Conservation (phyloP, 2,329 filamentous ascomycete genomes). For the Capronia epimyces region DNA sequence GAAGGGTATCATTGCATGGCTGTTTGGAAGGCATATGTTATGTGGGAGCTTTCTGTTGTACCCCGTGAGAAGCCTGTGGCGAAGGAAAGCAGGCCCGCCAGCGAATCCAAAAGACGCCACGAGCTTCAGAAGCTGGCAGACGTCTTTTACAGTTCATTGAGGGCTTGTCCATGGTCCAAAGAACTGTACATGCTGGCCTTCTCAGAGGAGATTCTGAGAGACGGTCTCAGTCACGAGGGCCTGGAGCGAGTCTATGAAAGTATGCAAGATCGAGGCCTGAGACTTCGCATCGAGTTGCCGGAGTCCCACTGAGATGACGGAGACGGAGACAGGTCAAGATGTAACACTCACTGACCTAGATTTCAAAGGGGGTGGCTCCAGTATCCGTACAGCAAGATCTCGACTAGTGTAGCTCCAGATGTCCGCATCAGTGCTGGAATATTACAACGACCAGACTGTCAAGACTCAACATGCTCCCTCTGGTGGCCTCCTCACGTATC, state of each 20-base stretch:
- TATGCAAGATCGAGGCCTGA: slow-evolving; percentile 23
- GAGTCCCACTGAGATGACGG: background rate
- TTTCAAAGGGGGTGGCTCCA: no score
- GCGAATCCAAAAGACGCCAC: slow-evolving; percentile 25
- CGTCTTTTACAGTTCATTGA: slow-evolving; percentile 53
- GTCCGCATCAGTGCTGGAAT: no score
- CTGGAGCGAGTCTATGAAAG: slow-evolving; percentile 22
- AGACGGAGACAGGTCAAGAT: no score
- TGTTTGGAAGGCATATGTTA: slow-evolving; percentile 50
- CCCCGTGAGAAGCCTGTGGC: background rate
- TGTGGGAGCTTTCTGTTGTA: slow-evolving; percentile 42
- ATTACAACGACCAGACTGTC: no score
- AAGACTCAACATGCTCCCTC: no score
- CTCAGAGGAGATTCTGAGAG: slow-evolving; percentile 36
- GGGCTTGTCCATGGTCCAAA: slow-evolving; percentile 59
- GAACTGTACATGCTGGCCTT: slow-evolving; percentile 55
- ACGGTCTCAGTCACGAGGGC: slow-evolving; percentile 11
- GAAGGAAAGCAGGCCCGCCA: background rate
- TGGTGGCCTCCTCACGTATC: no score
- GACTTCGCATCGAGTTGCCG: slow-evolving; percentile 21
- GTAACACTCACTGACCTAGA: no score
- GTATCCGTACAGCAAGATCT: no score
- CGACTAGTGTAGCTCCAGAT: no score
- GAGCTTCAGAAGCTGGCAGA: slow-evolving; percentile 43
- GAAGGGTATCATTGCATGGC: slow-evolving; percentile 38